A percentile compares a stretch with the other conserved stretches of the same genome.
These are phyloP conservation scores for Polyplosphaeria fusca DNA, from an alignment of 495 filamentous ascomycete species.

Conservation along the genomic window DNA sequence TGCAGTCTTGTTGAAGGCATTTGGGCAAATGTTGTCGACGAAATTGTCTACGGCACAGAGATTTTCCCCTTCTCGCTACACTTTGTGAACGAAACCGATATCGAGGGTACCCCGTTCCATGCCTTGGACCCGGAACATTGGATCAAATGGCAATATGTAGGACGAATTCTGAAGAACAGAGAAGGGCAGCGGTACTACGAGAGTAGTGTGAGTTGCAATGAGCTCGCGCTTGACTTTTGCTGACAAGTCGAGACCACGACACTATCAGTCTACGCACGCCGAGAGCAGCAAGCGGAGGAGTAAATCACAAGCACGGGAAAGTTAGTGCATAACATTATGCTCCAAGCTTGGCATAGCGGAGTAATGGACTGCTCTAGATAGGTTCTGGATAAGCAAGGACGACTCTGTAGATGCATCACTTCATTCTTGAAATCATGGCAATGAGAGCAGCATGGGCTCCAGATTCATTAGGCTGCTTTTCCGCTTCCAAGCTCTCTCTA, in stretches of 20 bases:
- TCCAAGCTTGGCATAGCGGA: no score
- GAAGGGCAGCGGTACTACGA: constrained; percentile 16
- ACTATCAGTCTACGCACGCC: not conserved
- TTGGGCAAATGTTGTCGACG: constrained; percentile 22
- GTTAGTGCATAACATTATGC: no score
- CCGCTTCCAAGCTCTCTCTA: no score
- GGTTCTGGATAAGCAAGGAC: no score
- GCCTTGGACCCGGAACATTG: constrained; percentile 1
- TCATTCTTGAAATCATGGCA: no score
- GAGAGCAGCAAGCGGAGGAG: not conserved
- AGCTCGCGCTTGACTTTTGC: not conserved
- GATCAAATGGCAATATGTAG: constrained; percentile 13
- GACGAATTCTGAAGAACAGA: not conserved
- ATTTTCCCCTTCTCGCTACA: constrained; percentile 6
- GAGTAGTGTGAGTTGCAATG: not conserved
- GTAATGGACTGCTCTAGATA: no score
- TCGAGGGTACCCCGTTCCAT: not conserved
- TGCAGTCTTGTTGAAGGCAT: constrained; percentile 15
- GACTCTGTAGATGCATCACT: no score
- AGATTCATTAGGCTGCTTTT: no score
- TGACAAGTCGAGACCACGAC: not conserved
- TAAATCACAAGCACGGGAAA: not conserved
- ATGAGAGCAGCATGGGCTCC: no score
- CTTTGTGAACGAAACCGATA: constrained; percentile 12
- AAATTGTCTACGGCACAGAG: constrained; percentile 1